These are phyloP conservation scores for Climacium dendroides DNA, from an alignment of 225 moss, liverwort and hornwort species.

Conservation along the genomic window DNA sequence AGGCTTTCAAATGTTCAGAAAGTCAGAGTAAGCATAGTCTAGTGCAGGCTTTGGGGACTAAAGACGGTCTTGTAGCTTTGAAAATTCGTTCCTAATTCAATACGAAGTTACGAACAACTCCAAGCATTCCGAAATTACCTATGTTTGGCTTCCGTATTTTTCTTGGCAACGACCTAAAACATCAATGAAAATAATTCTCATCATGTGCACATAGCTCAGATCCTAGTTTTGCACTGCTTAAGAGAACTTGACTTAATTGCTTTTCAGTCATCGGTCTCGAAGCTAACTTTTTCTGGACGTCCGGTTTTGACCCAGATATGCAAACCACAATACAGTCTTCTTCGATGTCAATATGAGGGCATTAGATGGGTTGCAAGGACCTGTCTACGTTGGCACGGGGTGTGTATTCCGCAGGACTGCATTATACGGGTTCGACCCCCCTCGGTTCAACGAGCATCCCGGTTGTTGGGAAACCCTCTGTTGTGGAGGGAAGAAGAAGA, in stretches of 20 bases:
- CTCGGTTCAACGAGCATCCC: conserved; percentile 44
- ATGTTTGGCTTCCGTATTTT: background rate
- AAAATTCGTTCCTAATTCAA: background rate
- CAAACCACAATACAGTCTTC: conserved; percentile 92
- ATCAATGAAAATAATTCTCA: background rate
- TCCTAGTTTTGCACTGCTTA: too few relatives aligned
- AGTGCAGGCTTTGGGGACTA: background rate
- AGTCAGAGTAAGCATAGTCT: background rate
- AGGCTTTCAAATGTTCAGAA: background rate
- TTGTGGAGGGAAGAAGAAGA: conserved; percentile 28
- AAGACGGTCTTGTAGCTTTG: background rate
- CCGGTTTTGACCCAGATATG: conserved; percentile 28
- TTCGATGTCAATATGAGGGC: conserved; percentile 97
- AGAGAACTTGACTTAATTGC: background rate
- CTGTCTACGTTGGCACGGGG: conserved; percentile 83
- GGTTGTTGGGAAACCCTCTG: conserved; percentile 47
- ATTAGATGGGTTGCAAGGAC: conserved; percentile 78
- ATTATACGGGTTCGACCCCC: conserved; percentile 81
- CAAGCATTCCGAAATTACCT: background rate
- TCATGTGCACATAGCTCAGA: background rate
- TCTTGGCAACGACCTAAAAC: background rate
- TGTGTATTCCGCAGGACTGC: conserved; percentile 73
- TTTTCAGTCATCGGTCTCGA: background rate
- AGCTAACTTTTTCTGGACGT: background rate
- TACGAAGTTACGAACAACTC: too few relatives aligned